A percentile compares a stretch with the other conserved stretches of the same genome.
These are phyloP conservation scores for Geotrichum cucujoidarum DNA, from an alignment of 1,139 yeast genomes.

Conservation along the genomic window DNA sequence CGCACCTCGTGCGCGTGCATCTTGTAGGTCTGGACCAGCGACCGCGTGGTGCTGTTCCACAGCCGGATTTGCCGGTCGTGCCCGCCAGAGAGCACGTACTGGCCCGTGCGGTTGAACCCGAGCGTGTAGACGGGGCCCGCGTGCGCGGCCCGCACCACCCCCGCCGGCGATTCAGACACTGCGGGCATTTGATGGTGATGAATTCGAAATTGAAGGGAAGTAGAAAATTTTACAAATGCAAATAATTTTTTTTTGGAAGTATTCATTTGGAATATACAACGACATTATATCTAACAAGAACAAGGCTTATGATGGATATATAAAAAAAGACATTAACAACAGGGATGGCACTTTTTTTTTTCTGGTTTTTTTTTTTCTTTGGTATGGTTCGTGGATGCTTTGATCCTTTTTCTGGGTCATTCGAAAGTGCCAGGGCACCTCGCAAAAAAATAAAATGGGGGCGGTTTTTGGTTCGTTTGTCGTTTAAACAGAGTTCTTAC, in stretches of 20 bases:
- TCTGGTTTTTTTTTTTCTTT: no score
- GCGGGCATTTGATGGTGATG: not conserved
- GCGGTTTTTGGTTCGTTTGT: not conserved
- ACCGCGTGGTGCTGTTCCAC: slow-evolving; percentile 32
- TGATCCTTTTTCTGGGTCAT: no score
- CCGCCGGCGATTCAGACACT: not conserved
- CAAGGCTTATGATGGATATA: no score
- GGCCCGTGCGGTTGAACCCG: slow-evolving; percentile 31
- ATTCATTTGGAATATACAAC: no score
- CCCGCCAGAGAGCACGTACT: slow-evolving; percentile 33
- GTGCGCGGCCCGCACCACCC: slow-evolving; percentile 19
- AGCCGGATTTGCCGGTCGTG: slow-evolving; percentile 33
- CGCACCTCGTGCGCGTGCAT: slow-evolving; percentile 36
- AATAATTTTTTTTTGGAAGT: not conserved
- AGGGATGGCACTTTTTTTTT: not conserved
- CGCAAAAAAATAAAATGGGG: not conserved
- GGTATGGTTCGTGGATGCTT: no score
- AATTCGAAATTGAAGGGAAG: not conserved
- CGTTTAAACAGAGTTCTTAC: slow-evolving; percentile 18
- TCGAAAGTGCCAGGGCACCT: no score
- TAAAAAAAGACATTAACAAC: not conserved
- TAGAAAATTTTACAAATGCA: not conserved
- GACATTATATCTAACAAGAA: no score
- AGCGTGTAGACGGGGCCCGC: slow-evolving; percentile 33
- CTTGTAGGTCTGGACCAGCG: slow-evolving; percentile 27